Percentiles rank a stretch among this genome's conserved stretches.
Evolutionary conservation across 257 asterid species (phyloP).

Genomic region (Scutellaria galericulata): DNA sequence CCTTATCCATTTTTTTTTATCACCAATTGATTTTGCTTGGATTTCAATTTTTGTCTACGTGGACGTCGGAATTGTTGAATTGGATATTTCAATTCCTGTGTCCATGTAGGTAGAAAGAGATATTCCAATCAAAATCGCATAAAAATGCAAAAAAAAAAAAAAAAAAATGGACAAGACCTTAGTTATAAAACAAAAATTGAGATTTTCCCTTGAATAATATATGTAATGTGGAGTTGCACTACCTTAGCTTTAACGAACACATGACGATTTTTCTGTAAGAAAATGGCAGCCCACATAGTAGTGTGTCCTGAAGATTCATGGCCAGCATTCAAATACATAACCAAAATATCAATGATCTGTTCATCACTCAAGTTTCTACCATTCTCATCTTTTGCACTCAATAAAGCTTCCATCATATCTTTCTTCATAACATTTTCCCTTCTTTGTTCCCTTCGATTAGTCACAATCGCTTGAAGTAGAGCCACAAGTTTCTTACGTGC

Average conservation of each 20-base stretch:
- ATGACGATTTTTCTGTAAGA: slow-evolving; percentile 67
- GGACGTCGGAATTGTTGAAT: too few species aligned
- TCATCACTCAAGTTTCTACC: slow-evolving; percentile 68
- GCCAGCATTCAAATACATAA: slow-evolving; percentile 94
- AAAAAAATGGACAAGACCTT: too few species aligned
- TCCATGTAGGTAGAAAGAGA: neutral
- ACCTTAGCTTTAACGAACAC: slow-evolving; percentile 76
- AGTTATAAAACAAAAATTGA: too few species aligned
- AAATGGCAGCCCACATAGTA: slow-evolving; percentile 79
- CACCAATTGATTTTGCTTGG: too few species aligned
- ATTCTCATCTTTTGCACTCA: slow-evolving; percentile 67
- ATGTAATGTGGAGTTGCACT: neutral
- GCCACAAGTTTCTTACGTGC: slow-evolving; percentile 75
- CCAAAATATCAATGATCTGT: slow-evolving; percentile 73
- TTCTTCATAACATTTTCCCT: slow-evolving; percentile 35
- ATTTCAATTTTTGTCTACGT: too few species aligned
- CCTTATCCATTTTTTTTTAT: too few species aligned
- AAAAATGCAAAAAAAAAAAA: too few species aligned
- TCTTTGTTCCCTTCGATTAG: slow-evolving; percentile 54
- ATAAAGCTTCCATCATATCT: slow-evolving; percentile 84
- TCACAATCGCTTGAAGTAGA: slow-evolving; percentile 54
- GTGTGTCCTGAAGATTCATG: slow-evolving; percentile 94
- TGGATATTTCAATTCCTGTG: neutral
- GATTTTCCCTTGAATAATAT: too few species aligned
- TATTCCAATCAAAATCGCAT: too few species aligned